Evolutionary conservation across 805 yeast genomes (phyloP), one percentile per base, ranked within the genome.

Genomic region (Yarrowia porcina): DNA sequence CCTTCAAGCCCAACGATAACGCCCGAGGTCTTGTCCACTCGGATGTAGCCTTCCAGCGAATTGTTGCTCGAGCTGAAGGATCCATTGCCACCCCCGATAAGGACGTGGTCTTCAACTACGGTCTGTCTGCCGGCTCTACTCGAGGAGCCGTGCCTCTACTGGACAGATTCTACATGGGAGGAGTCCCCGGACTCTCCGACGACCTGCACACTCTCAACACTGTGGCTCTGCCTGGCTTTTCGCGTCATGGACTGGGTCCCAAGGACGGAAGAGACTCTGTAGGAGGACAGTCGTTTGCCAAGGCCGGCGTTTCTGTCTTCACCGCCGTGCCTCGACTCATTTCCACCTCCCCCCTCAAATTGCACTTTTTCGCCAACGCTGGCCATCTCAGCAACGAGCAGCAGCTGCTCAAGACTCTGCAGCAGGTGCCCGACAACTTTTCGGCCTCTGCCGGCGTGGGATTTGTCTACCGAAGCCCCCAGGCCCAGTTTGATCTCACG

Each of bases 151-250:
- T 56, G 27, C 61, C 61, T 18, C 49, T 56, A 8, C 61, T 56
- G 39, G 61, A 56, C 39, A 36, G 61, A 15, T 56, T 56, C 61
- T 56, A 56, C 61, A 39, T 56, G 47, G 61, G 61, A 17, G 61
- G 61, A 6, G 61, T 41, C 30, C 49, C 61, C 28, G 49, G 49
- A 2, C 49, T 41, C 17, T 56, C 49, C 18, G 49, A 41, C 8
- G 61, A 56, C 30, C 28, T 39, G 39, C 61, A 56, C 49, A 39
- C 61, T 15, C 61, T 39, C 49, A 56, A 41, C 49, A 41, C 49
- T 17, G 49, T 56, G 28, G 5, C 61, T 17, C 49, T 56, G n/a
- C 47, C 49, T n/a, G 61, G 61, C 15, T 56, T 56, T 28, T 28
- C 49, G 47, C 49, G 49, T 15, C 61, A 41, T 36, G 61, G 61